Percentiles rank a stretch among this genome's conserved stretches.
Evolutionary conservation across 2,329 filamentous ascomycete species (phyloP).

Genomic region (Fusarium sp.): DNA sequence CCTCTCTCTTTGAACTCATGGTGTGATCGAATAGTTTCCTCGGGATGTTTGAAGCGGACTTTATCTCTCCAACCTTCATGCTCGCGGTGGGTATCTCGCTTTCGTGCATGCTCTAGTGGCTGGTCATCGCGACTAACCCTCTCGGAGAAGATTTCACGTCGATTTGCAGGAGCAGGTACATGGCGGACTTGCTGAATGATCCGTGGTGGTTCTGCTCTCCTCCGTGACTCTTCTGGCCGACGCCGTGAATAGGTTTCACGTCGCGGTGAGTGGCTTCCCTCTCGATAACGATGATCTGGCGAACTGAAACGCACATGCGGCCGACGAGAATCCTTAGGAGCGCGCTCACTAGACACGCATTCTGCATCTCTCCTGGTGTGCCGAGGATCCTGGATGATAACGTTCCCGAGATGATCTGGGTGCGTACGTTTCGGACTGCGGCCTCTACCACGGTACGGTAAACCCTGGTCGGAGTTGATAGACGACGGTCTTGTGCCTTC

Average conservation of each 20-base stretch:
- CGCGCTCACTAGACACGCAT: constrained; percentile 3
- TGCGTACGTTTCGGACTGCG: constrained; percentile 26
- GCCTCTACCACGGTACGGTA: constrained; percentile 9
- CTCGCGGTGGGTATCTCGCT: constrained; percentile 24
- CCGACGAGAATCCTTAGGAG: constrained; percentile 2
- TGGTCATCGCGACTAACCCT: constrained; percentile 20
- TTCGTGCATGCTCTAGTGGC: constrained; percentile 36
- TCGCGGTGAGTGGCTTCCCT: constrained; percentile 24
- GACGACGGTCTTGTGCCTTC: constrained; percentile 38
- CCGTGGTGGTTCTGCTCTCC: constrained; percentile 28
- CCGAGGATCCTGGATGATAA: constrained; percentile 19
- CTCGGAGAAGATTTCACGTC: constrained; percentile 35
- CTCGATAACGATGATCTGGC: constrained; percentile 11
- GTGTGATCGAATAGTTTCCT: constrained; percentile 31
- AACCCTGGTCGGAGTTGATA: constrained; percentile 24
- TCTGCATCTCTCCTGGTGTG: constrained; percentile 8
- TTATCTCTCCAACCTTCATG: constrained; percentile 29
- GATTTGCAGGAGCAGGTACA: constrained; percentile 33
- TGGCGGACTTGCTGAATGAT: constrained; percentile 43
- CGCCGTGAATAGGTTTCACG: constrained; percentile 12
- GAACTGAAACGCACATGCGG: constrained; percentile 30
- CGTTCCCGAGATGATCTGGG: constrained; percentile 12
- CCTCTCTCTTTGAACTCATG: constrained; percentile 28
- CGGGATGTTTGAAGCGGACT: constrained; percentile 33
- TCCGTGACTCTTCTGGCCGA: constrained; percentile 26